Evolutionary conservation across 163 green algal genomes (phyloP).

Genomic region (Volvox carteri): DNA sequence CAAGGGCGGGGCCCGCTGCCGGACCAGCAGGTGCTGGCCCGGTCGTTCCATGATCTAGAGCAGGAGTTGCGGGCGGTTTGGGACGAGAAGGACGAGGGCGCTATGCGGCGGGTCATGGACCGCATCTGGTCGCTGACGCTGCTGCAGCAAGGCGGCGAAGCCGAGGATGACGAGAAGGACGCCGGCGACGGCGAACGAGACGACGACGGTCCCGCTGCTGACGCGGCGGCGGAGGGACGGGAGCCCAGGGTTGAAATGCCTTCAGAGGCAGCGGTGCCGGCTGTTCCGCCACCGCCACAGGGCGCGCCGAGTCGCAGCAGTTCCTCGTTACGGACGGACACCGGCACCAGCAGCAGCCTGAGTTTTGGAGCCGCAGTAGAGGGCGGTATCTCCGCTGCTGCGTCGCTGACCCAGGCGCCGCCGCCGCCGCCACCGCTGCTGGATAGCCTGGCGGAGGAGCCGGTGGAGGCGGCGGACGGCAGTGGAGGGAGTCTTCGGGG

Average conservation of each 20-base stretch:
- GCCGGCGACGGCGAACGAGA: neutral
- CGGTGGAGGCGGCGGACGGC: neutral
- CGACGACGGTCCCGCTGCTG: no score
- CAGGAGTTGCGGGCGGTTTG: constrained; percentile 39
- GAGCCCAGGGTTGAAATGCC: neutral
- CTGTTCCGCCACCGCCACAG: neutral
- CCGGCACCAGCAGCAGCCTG: constrained; percentile 6
- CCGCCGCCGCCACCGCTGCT: neutral
- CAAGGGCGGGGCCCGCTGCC: neutral
- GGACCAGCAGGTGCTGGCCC: neutral
- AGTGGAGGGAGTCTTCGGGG: no score
- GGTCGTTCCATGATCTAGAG: constrained; percentile 46
- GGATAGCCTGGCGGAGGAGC: neutral
- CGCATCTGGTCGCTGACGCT: constrained; percentile 43
- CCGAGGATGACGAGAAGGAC: neutral
- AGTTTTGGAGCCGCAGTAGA: constrained; percentile 20
- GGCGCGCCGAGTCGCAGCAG: neutral
- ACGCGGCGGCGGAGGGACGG: neutral
- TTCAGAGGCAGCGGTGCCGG: neutral
- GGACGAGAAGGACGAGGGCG: constrained; percentile 35
- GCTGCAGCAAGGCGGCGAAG: neutral
- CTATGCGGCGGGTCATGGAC: constrained; percentile 14
- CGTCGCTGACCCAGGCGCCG: neutral
- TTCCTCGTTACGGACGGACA: neutral
- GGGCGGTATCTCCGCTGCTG: neutral